Base-by-base conservation (phyloP, 192 early-diverging fungal genomes). In the Geranomyces michiganensis region DNA sequence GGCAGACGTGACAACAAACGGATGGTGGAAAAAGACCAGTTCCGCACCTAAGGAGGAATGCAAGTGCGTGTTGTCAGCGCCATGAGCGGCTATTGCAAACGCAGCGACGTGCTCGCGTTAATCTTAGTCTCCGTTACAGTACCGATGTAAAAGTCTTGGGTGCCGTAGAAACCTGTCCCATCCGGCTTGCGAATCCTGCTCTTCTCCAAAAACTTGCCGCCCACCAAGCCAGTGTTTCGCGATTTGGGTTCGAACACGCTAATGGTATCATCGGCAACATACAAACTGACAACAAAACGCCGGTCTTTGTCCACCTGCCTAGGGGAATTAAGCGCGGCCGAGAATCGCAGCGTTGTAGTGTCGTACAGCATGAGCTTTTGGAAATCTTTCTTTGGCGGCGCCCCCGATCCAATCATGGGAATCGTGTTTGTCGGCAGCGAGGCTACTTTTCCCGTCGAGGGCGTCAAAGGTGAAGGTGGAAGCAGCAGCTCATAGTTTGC, bases 191-290 rank as follows among this genome's bases (percentile, higher is more conserved):
- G 74, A 55, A 89, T 82, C 47, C 62, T 68, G 26, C 53, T 53
- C 62, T 82, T 80, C 68, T 89, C 87, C 72, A 89, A 72, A 55
- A 85, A 87, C 75, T 89, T 89, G 61, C 85, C 87, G 24, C 87
- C 87, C 41, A 85, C 67, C 29, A 85, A 80, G 12, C 85, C 85
- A 15, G 78, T 74, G 64, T 87, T 88, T 43, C 85, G 62, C 43
- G 77, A 71, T 41, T 73, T 75, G 9, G 87, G 87, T 65, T 89
- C 87, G 76, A 85, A 89, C 7, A 89, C 83, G 43, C 78, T 71
- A 41, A 89, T 78, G 2, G 79, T 83, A 44, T 87, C 87, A 61
- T 89, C 84, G 8, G 79, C 79, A 10, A 85, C 67, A 70, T 81
- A 76, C 70, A 83, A 71, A 1, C 76, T 77, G 56, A 89, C 76